phyloP scores from a whole-genome alignment of 2,329 filamentous ascomycete species.

The Chrysoporthe cubensis region DNA sequence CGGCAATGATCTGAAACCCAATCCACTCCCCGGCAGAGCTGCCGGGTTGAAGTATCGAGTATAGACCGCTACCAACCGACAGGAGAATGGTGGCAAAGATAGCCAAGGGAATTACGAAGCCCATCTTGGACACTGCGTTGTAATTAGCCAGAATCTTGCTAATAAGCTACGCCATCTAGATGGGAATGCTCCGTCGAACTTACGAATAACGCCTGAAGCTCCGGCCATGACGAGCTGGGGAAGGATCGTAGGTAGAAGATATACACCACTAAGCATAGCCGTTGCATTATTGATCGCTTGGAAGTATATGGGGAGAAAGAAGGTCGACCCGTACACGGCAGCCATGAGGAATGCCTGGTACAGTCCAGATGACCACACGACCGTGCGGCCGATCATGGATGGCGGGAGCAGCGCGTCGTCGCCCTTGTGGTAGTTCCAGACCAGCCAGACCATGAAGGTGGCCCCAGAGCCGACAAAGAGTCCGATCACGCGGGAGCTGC shows the following conservation, averaged over 20 bases:
- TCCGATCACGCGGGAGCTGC: constrained; percentile 43
- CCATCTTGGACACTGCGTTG: not conserved
- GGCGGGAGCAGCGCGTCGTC: constrained; percentile 10
- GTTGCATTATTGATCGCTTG: constrained; percentile 6
- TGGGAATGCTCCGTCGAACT: not conserved
- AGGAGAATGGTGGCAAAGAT: not conserved
- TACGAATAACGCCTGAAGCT: not conserved
- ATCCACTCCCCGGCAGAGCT: not conserved
- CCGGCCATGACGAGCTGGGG: not conserved
- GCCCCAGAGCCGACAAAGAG: constrained; percentile 36
- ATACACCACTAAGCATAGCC: constrained; percentile 8
- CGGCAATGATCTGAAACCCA: constrained; percentile 11
- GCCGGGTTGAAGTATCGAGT: not conserved
- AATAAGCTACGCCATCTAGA: not conserved
- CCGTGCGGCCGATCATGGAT: not conserved
- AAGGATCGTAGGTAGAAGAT: constrained; percentile 1
- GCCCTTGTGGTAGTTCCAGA: constrained; percentile 9
- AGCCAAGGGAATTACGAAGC: not conserved
- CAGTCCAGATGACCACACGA: not conserved
- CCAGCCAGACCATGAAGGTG: not conserved
- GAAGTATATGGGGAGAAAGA: constrained; percentile 19
- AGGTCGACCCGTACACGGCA: not conserved
- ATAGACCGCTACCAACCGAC: not conserved
- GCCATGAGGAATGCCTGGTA: not conserved
- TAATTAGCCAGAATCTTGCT: not conserved